phyloP scores from a whole-genome alignment of 495 filamentous ascomycete genomes.

The Hypoxylon intermedium region DNA sequence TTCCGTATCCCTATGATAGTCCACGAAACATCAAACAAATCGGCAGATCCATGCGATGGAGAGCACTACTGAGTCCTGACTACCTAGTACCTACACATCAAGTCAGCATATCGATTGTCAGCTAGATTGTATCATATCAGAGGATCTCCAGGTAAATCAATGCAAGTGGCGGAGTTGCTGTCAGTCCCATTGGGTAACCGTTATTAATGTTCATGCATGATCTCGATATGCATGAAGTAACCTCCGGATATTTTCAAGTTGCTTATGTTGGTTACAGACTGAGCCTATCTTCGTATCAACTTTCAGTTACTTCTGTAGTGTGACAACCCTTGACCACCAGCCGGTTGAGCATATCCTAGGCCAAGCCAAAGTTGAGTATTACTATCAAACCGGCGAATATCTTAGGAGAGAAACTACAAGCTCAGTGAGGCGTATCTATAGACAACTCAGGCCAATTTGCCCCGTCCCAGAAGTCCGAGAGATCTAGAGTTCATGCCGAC shows the following conservation, averaged over 20 bases:
- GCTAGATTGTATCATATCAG: constrained; percentile 6
- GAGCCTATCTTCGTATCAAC: background rate
- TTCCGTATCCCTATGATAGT: background rate
- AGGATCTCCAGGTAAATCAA: constrained; percentile 8
- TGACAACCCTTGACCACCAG: too few species aligned
- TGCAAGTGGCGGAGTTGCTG: constrained; percentile 10
- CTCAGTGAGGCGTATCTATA: too few species aligned
- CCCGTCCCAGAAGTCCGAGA: too few species aligned
- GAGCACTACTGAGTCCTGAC: background rate
- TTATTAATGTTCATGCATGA: constrained; percentile 12
- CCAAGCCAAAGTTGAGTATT: too few species aligned
- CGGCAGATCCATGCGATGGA: background rate
- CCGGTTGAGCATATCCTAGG: too few species aligned
- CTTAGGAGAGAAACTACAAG: too few species aligned
- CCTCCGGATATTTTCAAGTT: constrained; percentile 5
- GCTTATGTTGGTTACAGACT: background rate
- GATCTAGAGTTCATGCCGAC: too few species aligned
- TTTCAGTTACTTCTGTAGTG: background rate
- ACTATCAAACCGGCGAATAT: too few species aligned
- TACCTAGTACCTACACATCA: too few species aligned
- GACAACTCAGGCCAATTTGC: too few species aligned
- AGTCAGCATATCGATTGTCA: background rate
- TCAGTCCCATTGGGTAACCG: background rate
- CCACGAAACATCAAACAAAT: constrained; percentile 1
- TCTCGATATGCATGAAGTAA: constrained; percentile 12